Evolutionary conservation across 805 yeast genomes (phyloP).

Genomic region (Kazachstania africana): DNA sequence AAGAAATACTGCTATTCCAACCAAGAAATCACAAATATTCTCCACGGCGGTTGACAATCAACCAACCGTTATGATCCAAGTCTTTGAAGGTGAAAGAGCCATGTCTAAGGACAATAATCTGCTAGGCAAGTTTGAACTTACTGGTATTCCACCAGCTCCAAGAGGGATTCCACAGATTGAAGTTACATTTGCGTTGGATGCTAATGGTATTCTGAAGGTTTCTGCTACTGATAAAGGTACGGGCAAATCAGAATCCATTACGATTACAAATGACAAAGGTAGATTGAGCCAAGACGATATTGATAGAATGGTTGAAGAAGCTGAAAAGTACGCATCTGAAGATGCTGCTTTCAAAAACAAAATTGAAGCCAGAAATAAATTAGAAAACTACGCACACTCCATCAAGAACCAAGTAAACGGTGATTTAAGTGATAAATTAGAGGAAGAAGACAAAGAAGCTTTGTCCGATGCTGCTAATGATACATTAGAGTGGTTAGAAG

Average conservation of each 20-base stretch:
- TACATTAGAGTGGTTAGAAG: conserved; percentile 79
- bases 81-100: conserved; percentile 94
- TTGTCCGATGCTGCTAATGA: conserved; percentile 70
- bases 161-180: conserved; percentile 97
- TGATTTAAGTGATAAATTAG: conserved; percentile 65
- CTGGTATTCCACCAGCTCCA: conserved; percentile 96
- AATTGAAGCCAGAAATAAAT: conserved; percentile 83
- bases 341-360: conserved; percentile 88
- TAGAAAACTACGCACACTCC: conserved; percentile 88
- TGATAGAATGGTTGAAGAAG: conserved; percentile 94
- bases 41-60: conserved; percentile 95
- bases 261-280: conserved; percentile 97
- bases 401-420: conserved; percentile 69
- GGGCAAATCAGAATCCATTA: conserved; percentile 90
- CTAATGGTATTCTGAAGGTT: conserved; percentile 92
- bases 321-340: conserved; percentile 92
- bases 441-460: conserved; percentile 50
- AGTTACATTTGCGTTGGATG: conserved; percentile 92
- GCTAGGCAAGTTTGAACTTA: conserved; percentile 89
- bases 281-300: conserved; percentile 93
- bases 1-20: conserved; percentile 91
- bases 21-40: conserved; percentile 92
- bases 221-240: conserved; percentile 96
- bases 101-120: conserved; percentile 89
- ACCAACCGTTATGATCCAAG: conserved; percentile 96